A percentile compares a stretch with the other conserved stretches of the same genome.
Evolutionary conservation across 2,329 filamentous ascomycete genomes (phyloP).

Genomic region (Curvularia verruculosa): DNA sequence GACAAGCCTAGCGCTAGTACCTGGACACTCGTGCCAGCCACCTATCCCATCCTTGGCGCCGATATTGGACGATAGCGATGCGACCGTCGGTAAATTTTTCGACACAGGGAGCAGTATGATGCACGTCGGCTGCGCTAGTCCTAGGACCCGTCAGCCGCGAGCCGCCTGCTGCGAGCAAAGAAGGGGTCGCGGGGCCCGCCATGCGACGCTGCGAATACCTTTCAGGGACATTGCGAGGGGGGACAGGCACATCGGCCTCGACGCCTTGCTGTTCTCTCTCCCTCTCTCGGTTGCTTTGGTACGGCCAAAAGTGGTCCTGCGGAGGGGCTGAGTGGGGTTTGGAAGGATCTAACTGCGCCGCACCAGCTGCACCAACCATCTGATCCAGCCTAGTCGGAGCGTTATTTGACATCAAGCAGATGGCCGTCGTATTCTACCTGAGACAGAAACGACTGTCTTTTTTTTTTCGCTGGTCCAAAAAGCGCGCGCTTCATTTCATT

Average conservation of each 20-base stretch:
- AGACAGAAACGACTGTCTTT: slow-evolving; percentile 26
- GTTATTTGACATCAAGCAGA: slow-evolving; percentile 20
- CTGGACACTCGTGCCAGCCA: slow-evolving; percentile 19
- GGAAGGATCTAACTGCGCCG: slow-evolving; percentile 20
- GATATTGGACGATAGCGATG: slow-evolving; percentile 26
- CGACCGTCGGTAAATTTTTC: slow-evolving; percentile 20
- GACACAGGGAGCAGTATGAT: slow-evolving; percentile 20
- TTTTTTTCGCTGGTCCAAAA: neutral
- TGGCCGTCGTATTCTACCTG: slow-evolving; percentile 24
- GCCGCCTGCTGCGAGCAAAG: slow-evolving; percentile 21
- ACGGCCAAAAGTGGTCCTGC: slow-evolving; percentile 1
- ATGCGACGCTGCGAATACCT: neutral
- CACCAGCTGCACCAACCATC: slow-evolving; percentile 20
- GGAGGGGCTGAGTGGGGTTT: slow-evolving; percentile 16
- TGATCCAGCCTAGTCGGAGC: slow-evolving; percentile 23
- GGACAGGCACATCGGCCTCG: no score
- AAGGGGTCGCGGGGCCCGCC: slow-evolving; percentile 20
- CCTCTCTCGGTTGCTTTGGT: no score
- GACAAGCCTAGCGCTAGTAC: slow-evolving; percentile 12
- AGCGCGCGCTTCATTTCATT: slow-evolving; percentile 12
- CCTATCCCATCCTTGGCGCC: slow-evolving; percentile 24
- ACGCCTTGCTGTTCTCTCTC: no score
- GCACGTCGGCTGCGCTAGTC: slow-evolving; percentile 30
- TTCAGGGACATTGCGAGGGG: no score
- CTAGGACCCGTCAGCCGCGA: slow-evolving; percentile 30